These are phyloP conservation scores for Salvia miltiorrhiza DNA, from an alignment of 257 asterid species.

Conservation along the genomic window DNA sequence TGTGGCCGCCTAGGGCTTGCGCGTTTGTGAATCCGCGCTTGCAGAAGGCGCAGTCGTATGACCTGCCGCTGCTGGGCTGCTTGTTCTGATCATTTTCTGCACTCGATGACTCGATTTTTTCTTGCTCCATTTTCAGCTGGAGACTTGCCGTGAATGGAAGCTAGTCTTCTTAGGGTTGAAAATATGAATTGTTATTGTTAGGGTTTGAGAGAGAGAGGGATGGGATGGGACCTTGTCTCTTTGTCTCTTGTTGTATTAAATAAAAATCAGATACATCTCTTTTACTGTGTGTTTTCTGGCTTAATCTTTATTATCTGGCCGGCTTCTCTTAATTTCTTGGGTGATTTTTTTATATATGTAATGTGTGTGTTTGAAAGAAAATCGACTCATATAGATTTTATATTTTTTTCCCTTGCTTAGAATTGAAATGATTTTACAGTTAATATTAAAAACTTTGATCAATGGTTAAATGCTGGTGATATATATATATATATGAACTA, in stretches of 20 bases:
- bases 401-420: background rate
- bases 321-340: conserved; percentile 15
- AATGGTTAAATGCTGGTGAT: no score
- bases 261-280: background rate
- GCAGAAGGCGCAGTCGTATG: conserved; percentile 63
- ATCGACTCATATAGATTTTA: background rate
- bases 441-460: no score
- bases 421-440: background rate
- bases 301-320: conserved; percentile 18
- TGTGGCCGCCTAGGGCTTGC: conserved; percentile 79
- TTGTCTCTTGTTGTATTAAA: conserved; percentile 12
- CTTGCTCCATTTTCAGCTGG: conserved; percentile 22
- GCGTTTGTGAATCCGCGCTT: conserved; percentile 77
- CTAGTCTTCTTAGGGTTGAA: background rate
- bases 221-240: background rate
- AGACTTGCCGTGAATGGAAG: background rate
- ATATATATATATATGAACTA: no score
- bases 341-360: background rate
- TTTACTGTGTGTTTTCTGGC: background rate
- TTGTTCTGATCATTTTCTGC: conserved; percentile 26
- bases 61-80: conserved; percentile 28
- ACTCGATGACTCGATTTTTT: conserved; percentile 17
- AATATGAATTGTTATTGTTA: background rate
- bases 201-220: conserved; percentile 19
- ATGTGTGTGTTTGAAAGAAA: background rate